Evolutionary conservation across 23 red algal species (phyloP).

Genomic region (Pyropia haitanensis): DNA sequence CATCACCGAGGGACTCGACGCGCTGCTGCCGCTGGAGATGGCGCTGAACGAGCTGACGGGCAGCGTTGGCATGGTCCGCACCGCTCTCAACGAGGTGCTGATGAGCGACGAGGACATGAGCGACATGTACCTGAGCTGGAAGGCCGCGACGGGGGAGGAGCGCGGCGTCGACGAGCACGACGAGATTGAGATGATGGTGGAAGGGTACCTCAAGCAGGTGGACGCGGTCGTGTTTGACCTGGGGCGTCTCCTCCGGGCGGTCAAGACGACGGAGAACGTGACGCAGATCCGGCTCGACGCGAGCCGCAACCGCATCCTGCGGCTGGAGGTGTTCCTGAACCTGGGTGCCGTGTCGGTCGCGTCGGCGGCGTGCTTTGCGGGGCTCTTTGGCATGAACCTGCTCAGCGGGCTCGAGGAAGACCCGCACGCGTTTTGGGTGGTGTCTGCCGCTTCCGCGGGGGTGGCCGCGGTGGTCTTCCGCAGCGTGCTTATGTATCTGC

Average conservation of each 20-base stretch:
- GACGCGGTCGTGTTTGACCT: constrained; percentile 80
- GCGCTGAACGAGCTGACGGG: constrained; percentile 79
- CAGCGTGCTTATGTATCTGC: constrained; percentile 50
- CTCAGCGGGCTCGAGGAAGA: constrained; percentile 75
- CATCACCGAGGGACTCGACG: constrained; percentile 70
- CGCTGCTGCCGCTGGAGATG: constrained; percentile 85
- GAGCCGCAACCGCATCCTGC: constrained; percentile 88
- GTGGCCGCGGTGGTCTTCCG: constrained; percentile 58
- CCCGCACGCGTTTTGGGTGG: constrained; percentile 68
- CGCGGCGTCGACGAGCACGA: constrained; percentile 87
- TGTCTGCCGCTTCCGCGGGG: constrained; percentile 37
- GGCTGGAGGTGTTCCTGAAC: constrained; percentile 92
- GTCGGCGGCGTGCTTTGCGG: constrained; percentile 68
- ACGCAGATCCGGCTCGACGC: constrained; percentile 97
- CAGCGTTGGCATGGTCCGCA: constrained; percentile 48
- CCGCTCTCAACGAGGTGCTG: constrained; percentile 84
- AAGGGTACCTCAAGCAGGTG: constrained; percentile 96
- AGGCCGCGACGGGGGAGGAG: constrained; percentile 62
- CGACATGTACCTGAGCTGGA: constrained; percentile 87
- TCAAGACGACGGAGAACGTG: constrained; percentile 87
- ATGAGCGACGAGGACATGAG: constrained; percentile 95
- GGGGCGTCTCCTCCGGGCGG: constrained; percentile 37
- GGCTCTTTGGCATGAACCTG: constrained; percentile 97
- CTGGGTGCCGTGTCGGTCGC: constrained; percentile 76
- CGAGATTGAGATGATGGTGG: constrained; percentile 99